These are phyloP conservation scores for Atkinsonella texensis DNA, from an alignment of 2,329 filamentous ascomycete species.

Conservation along the genomic window DNA sequence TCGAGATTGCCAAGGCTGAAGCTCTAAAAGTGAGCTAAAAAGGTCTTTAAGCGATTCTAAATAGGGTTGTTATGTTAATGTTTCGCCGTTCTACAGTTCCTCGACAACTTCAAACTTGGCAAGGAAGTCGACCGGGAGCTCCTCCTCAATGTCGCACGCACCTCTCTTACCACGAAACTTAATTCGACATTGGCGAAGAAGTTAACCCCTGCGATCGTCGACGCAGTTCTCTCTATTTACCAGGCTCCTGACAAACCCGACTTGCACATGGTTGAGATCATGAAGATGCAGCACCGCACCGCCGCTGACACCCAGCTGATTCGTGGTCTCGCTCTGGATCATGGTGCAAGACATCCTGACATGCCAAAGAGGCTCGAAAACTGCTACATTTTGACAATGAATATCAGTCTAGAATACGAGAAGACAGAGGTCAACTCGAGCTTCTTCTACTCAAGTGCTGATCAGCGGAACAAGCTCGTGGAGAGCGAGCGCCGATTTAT, in stretches of 20 bases:
- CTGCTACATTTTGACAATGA: conserved; percentile 86
- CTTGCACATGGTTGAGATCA: conserved; percentile 98
- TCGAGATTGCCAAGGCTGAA: conserved; percentile 91
- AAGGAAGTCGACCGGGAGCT: conserved; percentile 88
- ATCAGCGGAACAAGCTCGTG: conserved; percentile 94
- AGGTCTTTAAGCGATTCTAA: neutral
- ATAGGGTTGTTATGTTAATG: neutral
- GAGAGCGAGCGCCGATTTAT: conserved; percentile 95
- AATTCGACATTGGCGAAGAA: conserved; percentile 80
- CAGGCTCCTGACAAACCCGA: conserved; percentile 83
- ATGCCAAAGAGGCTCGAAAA: conserved; percentile 97
- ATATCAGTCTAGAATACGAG: conserved; percentile 96
- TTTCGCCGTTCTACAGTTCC: conserved; percentile 47
- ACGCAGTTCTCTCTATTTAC: conserved; percentile 92
- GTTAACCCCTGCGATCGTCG: conserved; percentile 89
- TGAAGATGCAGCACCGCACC: conserved; percentile 99
- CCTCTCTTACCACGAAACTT: conserved; percentile 89
- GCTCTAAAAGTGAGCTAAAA: conserved; percentile 56
- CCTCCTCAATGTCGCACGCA: conserved; percentile 82
- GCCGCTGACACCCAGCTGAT: conserved; percentile 95
- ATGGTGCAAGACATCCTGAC: conserved; percentile 91
- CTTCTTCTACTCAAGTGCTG: conserved; percentile 96
- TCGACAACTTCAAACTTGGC: conserved; percentile 84
- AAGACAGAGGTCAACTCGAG: conserved; percentile 98
- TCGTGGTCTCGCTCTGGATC: conserved; percentile 81